Percentiles rank a stretch among this genome's conserved stretches.
phyloP scores from a whole-genome alignment of 2,329 filamentous ascomycete genomes.

The Thielaviopsis musarum region DNA sequence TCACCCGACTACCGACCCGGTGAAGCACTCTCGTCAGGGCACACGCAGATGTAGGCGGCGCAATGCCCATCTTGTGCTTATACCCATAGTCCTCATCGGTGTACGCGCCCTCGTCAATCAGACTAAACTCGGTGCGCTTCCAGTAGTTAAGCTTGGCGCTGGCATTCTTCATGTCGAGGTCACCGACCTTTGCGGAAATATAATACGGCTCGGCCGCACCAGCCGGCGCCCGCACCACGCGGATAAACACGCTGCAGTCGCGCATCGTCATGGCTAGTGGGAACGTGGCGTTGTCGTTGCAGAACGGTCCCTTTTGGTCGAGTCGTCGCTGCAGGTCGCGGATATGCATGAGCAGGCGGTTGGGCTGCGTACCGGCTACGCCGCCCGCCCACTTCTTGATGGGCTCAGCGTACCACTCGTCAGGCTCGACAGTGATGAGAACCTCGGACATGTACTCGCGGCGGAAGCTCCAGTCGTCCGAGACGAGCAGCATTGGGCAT shows the following conservation, averaged over 20 bases:
- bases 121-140: conserved; percentile 41
- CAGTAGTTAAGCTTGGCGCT: conserved; percentile 52
- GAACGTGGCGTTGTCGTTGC: conserved; percentile 30
- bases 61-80: conserved; percentile 4
- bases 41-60: not conserved
- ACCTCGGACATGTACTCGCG: conserved; percentile 23
- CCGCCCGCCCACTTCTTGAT: conserved; percentile 11
- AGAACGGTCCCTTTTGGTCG: conserved; percentile 28
- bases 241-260: conserved; percentile 61
- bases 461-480: conserved; percentile 21
- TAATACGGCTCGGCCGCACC: not conserved
- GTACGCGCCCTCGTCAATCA: conserved; percentile 57
- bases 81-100: conserved; percentile 18
- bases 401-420: conserved; percentile 12
- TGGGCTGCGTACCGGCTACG: conserved; percentile 11
- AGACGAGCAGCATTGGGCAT: conserved; percentile 35
- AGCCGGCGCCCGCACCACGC: conserved; percentile 25
- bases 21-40: not conserved
- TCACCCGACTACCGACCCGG: no score
- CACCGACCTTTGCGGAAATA: conserved; percentile 34
- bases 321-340: conserved; percentile 24
- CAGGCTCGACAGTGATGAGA: conserved; percentile 7
- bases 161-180: conserved; percentile 61
- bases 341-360: conserved; percentile 21
- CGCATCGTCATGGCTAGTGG: conserved; percentile 63